phyloP scores from a whole-genome alignment of 345 rosid genomes.

The Rubroshorea leprosula region DNA sequence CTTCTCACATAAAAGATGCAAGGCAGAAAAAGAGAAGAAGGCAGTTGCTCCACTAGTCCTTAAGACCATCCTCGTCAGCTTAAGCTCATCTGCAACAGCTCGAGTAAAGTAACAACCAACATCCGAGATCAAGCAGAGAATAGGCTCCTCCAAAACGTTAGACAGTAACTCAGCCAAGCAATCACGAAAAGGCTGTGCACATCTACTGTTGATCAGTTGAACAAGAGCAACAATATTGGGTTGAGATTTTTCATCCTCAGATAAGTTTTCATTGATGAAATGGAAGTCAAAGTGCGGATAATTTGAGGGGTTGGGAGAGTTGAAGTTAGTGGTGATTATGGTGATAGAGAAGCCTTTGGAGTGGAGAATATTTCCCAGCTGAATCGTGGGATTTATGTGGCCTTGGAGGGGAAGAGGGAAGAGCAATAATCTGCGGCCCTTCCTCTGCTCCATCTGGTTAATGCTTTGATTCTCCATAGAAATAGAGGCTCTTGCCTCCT shows the following conservation, averaged over 20 bases:
- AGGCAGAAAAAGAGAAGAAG: slow-evolving; percentile 23
- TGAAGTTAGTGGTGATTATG: slow-evolving; percentile 42
- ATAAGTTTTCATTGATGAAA: slow-evolving; percentile 24
- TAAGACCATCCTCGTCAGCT: slow-evolving; percentile 36
- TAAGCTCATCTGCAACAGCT: slow-evolving; percentile 26
- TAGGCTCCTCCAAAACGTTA: slow-evolving; percentile 17
- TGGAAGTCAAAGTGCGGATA: slow-evolving; percentile 43
- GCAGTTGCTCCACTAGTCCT: slow-evolving; percentile 33
- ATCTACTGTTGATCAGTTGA: slow-evolving; percentile 25
- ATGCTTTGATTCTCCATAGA: not conserved
- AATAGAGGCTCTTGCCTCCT: not conserved
- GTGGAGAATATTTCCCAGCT: slow-evolving; percentile 45
- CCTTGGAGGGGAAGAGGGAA: not conserved
- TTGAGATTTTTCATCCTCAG: slow-evolving; percentile 4
- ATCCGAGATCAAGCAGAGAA: slow-evolving; percentile 44
- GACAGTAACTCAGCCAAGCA: slow-evolving; percentile 31
- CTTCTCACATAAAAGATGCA: slow-evolving; percentile 22
- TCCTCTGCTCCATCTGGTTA: not conserved
- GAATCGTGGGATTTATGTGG: slow-evolving; percentile 29
- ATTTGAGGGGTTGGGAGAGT: slow-evolving; percentile 42
- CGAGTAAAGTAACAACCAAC: slow-evolving; percentile 32
- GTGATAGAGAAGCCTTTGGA: slow-evolving; percentile 48
- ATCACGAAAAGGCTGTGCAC: slow-evolving; percentile 31
- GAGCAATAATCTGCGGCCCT: not conserved
- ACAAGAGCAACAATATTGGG: slow-evolving; percentile 21